These are phyloP conservation scores for Beauveria sp. DNA, from an alignment of 2,329 filamentous ascomycete species.

Conservation along the genomic window DNA sequence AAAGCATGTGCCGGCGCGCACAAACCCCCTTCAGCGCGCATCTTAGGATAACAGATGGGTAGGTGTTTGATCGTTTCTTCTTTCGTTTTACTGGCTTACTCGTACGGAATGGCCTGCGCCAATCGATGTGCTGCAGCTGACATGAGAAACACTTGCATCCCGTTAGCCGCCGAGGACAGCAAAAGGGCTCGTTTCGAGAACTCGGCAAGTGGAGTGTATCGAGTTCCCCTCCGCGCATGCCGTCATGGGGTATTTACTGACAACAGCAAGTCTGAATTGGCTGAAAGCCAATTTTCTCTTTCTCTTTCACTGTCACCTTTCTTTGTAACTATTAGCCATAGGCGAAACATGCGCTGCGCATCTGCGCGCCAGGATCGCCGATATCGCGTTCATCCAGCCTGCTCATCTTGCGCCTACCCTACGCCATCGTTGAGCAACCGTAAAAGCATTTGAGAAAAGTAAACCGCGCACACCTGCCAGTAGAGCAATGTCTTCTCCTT, in stretches of 20 bases:
- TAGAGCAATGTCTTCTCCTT: background rate
- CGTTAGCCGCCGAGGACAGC: background rate
- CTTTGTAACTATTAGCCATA: background rate
- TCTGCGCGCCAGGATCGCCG: background rate
- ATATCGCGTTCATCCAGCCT: background rate
- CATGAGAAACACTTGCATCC: background rate
- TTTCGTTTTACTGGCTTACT: background rate
- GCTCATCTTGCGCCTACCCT: background rate
- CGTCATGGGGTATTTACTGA: background rate
- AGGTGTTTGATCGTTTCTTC: background rate
- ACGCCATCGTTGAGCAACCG: background rate
- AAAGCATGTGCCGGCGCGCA: background rate
- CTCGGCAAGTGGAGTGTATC: background rate
- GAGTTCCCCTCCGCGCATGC: background rate
- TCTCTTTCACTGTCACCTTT: background rate
- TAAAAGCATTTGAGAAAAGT: background rate
- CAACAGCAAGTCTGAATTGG: too few relatives aligned
- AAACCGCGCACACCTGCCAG: background rate
- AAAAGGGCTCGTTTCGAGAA: constrained; percentile 2
- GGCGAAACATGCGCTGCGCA: background rate
- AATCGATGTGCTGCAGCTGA: background rate
- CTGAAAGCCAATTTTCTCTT: background rate
- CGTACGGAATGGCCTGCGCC: background rate
- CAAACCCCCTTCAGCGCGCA: too few relatives aligned
- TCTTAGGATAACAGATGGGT: background rate